phyloP scores from a whole-genome alignment of 2,329 filamentous ascomycete species.

The Daldinia eschscholtzii region DNA sequence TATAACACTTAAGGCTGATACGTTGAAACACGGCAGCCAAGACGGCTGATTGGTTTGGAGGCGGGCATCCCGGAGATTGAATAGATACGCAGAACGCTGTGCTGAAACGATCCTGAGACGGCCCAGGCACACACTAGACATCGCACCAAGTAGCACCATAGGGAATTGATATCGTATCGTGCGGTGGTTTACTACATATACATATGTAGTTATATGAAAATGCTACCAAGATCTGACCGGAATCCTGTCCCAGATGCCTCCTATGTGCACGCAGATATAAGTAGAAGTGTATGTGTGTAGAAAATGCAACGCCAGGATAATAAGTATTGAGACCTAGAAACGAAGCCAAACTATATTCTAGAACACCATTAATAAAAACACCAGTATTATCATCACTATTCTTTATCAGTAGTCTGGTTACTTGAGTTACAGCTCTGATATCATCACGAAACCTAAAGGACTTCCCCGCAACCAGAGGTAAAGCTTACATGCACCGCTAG shows the following conservation, averaged over 20 bases:
- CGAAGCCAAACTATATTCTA: not conserved
- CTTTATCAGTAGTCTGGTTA: too few relatives aligned
- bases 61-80: constrained; percentile 5
- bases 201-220: too few relatives aligned
- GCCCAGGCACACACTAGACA: not conserved
- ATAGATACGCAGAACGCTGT: constrained; percentile 21
- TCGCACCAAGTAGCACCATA: not conserved
- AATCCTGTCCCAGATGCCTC: not conserved
- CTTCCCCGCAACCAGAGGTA: not conserved
- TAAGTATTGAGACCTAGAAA: not conserved
- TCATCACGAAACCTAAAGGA: not conserved
- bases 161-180: not conserved
- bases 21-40: constrained; percentile 35
- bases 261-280: not conserved
- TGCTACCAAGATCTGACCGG: not conserved
- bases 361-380: not conserved
- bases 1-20: not conserved
- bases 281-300: not conserved
- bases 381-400: not conserved
- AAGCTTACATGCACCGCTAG: not conserved
- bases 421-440: not conserved
- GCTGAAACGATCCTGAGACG: constrained; percentile 49
- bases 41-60: constrained; percentile 13
- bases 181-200: not conserved
- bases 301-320: not conserved